Conservation (phyloP, 495 filamentous ascomycete species). For the Talaromyces nanjingensis region DNA sequence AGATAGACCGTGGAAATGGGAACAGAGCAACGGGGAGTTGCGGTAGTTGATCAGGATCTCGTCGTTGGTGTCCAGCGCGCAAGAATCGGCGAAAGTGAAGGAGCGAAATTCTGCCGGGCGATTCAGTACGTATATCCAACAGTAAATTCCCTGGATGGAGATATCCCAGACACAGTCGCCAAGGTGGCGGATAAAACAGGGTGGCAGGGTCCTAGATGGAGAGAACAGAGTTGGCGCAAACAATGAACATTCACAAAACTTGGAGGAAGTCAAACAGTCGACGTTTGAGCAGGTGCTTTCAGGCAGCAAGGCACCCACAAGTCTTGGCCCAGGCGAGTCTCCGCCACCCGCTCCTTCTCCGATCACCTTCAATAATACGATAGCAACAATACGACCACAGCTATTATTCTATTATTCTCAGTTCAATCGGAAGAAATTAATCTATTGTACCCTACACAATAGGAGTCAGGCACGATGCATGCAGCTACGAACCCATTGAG, state of each 20-base stretch:
- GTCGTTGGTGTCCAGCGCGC: background rate
- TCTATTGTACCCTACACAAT: background rate
- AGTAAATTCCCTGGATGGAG: background rate
- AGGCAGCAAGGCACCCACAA: background rate
- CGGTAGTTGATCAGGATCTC: background rate
- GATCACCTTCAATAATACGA: background rate
- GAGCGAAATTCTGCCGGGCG: background rate
- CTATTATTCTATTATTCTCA: background rate
- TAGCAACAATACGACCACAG: background rate
- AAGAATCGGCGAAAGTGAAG: background rate
- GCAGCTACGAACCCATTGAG: background rate
- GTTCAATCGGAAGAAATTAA: background rate
- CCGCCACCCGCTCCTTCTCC: background rate
- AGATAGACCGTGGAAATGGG: background rate
- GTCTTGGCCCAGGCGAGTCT: background rate
- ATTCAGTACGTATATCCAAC: background rate
- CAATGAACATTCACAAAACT: background rate
- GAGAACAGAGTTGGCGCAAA: background rate
- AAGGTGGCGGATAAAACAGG: background rate
- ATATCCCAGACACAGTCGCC: background rate
- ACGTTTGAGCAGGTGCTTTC: background rate
- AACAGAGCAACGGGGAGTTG: background rate
- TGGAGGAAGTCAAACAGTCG: background rate
- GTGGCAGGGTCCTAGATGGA: background rate
- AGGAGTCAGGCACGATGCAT: background rate